Base-by-base conservation (phyloP, 805 yeast species). In the Teunomyces kruisii region DNA sequence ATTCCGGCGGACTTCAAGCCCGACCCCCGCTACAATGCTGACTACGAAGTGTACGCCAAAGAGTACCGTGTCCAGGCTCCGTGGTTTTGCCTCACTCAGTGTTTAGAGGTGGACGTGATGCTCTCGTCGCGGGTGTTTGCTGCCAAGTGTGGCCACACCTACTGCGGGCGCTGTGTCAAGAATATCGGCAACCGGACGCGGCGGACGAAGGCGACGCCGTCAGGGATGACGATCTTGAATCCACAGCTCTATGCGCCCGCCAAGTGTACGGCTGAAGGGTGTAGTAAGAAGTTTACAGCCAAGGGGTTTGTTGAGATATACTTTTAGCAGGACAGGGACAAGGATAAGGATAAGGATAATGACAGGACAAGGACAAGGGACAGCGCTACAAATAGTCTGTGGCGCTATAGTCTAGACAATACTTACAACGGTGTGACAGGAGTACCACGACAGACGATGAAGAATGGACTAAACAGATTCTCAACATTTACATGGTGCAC, bases 101-200 rank as follows among this genome's bases (percentile, higher is more conserved):
- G 83, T n/a, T 75, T 83, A 0, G 72, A 69, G 9, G 67, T 70
- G 0, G 95, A 87, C 55, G 55, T 67, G 14, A 83, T 78, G 44
- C 65, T 86, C 28, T 84, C 91, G 0, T 80, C 74, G 54, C 75
- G 89, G 48, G 76, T 85, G 2, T 89, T 83, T 56, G 74, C 76
- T 14, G 76, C 87, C 0, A 66, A 63, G 32, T 89, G 97, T 69
- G 96, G 96, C 0, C 97, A 89, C 67, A 77, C 83, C 0, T 89
- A 80, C 60, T 89, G 97, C 63, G 97, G 96, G 1, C 65, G 92
- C 33, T 89, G 97, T 65, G 86, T 85, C 16, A 79, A 79, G 51
- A 77, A 81, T 53, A 80, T 85, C n/a, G 76, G 76, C 13, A 74
- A 76, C 53, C 56, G 74, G 42, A 68, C 70, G 55, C 47, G 59